Conservation (phyloP, 2,329 filamentous ascomycete genomes). For the Hypoxylon sp. region DNA sequence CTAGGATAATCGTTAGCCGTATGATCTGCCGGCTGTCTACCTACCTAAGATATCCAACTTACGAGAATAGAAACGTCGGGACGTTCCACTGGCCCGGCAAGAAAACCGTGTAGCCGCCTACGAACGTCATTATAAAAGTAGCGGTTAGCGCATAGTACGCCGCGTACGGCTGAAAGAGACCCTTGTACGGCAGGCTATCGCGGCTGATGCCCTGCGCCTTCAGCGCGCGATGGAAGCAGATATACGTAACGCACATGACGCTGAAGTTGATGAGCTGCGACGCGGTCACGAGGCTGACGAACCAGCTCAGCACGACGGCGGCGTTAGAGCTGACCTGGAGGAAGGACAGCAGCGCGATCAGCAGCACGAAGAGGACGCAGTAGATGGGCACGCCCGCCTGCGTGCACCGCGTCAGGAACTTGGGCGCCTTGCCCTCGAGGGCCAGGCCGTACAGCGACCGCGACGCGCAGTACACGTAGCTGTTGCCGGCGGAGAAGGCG, state of each 20-base stretch:
- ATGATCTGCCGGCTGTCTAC: background rate
- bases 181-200: conserved; percentile 75
- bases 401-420: conserved; percentile 70
- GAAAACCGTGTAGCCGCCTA: conserved; percentile 82
- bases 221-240: conserved; percentile 77
- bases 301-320: conserved; percentile 77
- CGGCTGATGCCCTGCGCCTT: conserved; percentile 76
- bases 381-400: conserved; percentile 77
- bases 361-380: conserved; percentile 73
- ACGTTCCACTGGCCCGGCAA: conserved; percentile 75
- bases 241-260: conserved; percentile 76
- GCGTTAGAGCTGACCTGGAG: conserved; percentile 75
- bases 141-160: conserved; percentile 74
- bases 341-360: conserved; percentile 78
- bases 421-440: conserved; percentile 74
- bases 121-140: conserved; percentile 77
- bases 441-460: conserved; percentile 76
- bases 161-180: conserved; percentile 75
- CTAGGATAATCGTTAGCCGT: conserved; percentile 44
- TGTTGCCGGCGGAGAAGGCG: conserved; percentile 75
- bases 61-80: conserved; percentile 78
- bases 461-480: conserved; percentile 75
- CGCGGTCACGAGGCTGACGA: conserved; percentile 76
- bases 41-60: conserved; percentile 46
- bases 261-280: conserved; percentile 80